Evolutionary conservation across 768 basidiomycete genomes (phyloP), one percentile per base, ranked within the genome.

Genomic region (Holtermannia corniformis): DNA sequence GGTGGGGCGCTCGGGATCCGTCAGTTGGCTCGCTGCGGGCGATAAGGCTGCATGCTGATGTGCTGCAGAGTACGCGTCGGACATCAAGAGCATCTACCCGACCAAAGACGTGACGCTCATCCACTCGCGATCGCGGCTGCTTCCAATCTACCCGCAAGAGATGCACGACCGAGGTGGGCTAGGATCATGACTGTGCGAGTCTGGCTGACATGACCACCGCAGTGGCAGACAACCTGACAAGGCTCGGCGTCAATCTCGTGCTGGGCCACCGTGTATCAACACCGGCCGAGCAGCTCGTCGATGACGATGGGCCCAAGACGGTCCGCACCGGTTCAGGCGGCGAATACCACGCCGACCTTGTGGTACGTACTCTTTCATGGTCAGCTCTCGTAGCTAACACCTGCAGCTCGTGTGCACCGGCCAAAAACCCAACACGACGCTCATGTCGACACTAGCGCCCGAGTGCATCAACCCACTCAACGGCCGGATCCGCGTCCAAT

Each of bases 1-100:
- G 73, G 71, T 24, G 74, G 74, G 10, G 72, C 74, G 2, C 51
- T 75, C 23, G 74, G 74, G 16, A 70, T 74, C 19, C 68, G 68
- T 70, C 24, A 63, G 67, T 67, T 3, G 2, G 2, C 1, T 16
- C 13, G 44, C 22, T 13, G 14, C 7, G 20, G 42, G 26, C 43
- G 19, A 47, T 19, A 27, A 24, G 14, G 19, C 7, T 45, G 20
- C 27, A 45, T 41, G 24, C 41, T 51, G 49, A 49, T 27, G 1
- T 3, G 16, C 19, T 14, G 5, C 43, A 67, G 67, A 74, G 62
- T 68, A 68, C 50, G 73, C 74, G 19, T 64, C 66, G 3, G 74
- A 75, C 53, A 63, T 75, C 43, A 72, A 72, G 47, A 65, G 68
- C 40, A 45, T 65, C 12, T 72, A 72, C 52, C 71, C 72, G 0